These are phyloP conservation scores for Singerocomus rubriflavus DNA, from an alignment of 1,284 basidiomycete species.

Conservation along the genomic window DNA sequence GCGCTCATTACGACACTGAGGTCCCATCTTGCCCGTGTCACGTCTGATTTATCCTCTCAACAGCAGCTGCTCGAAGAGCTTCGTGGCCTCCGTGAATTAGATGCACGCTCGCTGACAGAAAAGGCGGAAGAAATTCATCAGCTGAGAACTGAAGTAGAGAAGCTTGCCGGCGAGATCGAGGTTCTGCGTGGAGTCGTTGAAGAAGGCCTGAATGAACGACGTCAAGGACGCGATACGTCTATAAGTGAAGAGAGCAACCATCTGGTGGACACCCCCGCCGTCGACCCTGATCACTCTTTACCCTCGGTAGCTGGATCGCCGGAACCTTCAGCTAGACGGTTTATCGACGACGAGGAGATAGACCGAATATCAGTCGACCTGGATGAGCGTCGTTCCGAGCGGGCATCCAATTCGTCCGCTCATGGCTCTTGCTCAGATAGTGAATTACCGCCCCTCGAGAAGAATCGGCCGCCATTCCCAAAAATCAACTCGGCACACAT, in stretches of 20 bases:
- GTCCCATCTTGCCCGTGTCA: constrained; percentile 71
- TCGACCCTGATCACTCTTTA: background rate
- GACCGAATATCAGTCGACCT: constrained; percentile 35
- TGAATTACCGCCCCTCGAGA: constrained; percentile 8
- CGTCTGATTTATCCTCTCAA: constrained; percentile 72
- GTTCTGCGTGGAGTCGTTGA: constrained; percentile 81
- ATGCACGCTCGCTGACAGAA: constrained; percentile 55
- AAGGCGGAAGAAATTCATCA: constrained; percentile 61
- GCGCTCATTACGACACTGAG: constrained; percentile 70
- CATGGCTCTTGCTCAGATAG: constrained; percentile 14
- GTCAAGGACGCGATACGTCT: constrained; percentile 36
- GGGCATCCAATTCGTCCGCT: constrained; percentile 30
- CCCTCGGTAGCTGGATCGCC: constrained; percentile 4
- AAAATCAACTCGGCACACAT: constrained; percentile 73
- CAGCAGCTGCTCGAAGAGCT: constrained; percentile 65
- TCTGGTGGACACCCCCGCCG: background rate
- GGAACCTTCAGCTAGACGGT: constrained; percentile 17
- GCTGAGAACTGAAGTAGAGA: constrained; percentile 66
- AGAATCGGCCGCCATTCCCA: constrained; percentile 61
- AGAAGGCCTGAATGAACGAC: constrained; percentile 72
- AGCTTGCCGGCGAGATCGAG: constrained; percentile 76
- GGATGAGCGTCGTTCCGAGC: constrained; percentile 35
- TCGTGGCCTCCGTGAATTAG: constrained; percentile 59
- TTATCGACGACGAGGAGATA: constrained; percentile 31
- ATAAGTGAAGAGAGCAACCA: constrained; percentile 6